Evolutionary conservation across 495 filamentous ascomycete genomes (phyloP).

Genomic region (Penicillium pancosmium): DNA sequence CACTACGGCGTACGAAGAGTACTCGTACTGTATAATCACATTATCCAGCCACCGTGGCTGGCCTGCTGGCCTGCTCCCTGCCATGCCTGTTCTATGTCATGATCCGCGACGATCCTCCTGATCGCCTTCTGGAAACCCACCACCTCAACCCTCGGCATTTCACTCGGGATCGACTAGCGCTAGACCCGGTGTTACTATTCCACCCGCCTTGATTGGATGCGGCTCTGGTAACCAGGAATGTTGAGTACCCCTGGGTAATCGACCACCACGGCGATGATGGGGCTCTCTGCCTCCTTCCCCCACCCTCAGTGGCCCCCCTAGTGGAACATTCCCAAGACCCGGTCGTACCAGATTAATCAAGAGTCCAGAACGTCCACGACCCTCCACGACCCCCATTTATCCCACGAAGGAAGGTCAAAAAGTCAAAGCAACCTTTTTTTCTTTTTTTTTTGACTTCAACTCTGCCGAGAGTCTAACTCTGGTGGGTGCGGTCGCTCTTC

Average conservation of each 20-base stretch:
- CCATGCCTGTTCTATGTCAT: conserved; percentile 17
- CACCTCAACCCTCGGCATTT: conserved; percentile 24
- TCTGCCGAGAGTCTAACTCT: no score
- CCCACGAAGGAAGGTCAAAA: conserved; percentile 5
- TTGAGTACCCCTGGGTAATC: conserved; percentile 13
- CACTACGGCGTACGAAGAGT: no score
- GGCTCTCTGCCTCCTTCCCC: neutral
- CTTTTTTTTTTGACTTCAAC: neutral
- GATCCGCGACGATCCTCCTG: conserved; percentile 31
- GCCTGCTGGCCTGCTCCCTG: no score
- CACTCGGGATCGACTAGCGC: conserved; percentile 26
- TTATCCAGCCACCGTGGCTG: no score
- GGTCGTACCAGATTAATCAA: neutral
- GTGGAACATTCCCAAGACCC: neutral
- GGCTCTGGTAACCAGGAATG: conserved; percentile 16
- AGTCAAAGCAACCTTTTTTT: neutral
- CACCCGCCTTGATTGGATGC: conserved; percentile 25
- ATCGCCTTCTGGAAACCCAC: conserved; percentile 16
- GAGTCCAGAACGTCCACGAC: neutral
- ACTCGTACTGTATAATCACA: no score
- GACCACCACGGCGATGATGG: neutral
- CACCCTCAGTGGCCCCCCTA: no score
- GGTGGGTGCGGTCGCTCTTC: conserved; percentile 5
- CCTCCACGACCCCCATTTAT: neutral
- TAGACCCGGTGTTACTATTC: conserved; percentile 21